Evolutionary conservation across 1,284 basidiomycete species (phyloP), one percentile per base, ranked within the genome.

Genomic region (Ceratobasidium sp.): DNA sequence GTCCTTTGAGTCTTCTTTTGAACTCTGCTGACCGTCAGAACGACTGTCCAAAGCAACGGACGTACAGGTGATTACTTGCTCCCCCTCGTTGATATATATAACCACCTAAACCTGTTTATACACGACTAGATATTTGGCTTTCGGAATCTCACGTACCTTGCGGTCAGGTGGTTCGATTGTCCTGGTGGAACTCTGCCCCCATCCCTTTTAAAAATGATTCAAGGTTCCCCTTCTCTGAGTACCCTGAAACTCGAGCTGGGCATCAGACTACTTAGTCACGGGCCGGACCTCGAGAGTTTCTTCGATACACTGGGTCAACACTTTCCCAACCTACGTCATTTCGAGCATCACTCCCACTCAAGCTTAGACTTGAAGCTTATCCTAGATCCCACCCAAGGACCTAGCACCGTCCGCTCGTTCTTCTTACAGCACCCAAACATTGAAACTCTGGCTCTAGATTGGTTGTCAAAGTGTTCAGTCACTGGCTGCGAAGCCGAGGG

Each of bases 321-420:
- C n/a, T n/a, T 51, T 6, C 49, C 49, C 49, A 17, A 51, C 49
- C 17, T 51, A n/a, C 49, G 49, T 17, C 49, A 51, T 51, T 17
- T 51, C n/a, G 49, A 51, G 17, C 17, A 19, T 19, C 11, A 6
- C 17, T 15, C 49, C 17, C 15, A 6, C 6, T 17, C 49, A 6
- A 51, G 19, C 17, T 17, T 51, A 6, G 49, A 51, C 6, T 51
- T 17, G 49, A 19, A 19, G 17, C 49, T 19, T 17, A 19, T 51
- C 49, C 15, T 15, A 6, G n/a, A 51, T 51, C 49, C 17, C 17
- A 19, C 49, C 6, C 49, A 19, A 51, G 49, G 49, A 17, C n/a
- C n/a, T 51, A n/a, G n/a, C n/a, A 6, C 49, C 19, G n/a, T 51
- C n/a, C 56, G 22, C n/a, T 57, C 56, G 56, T 57, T 57, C 22